Evolutionary conservation across 2,329 filamentous ascomycete species (phyloP), one percentile per base, ranked within the genome.

Genomic region (Passalora sequoiae): DNA sequence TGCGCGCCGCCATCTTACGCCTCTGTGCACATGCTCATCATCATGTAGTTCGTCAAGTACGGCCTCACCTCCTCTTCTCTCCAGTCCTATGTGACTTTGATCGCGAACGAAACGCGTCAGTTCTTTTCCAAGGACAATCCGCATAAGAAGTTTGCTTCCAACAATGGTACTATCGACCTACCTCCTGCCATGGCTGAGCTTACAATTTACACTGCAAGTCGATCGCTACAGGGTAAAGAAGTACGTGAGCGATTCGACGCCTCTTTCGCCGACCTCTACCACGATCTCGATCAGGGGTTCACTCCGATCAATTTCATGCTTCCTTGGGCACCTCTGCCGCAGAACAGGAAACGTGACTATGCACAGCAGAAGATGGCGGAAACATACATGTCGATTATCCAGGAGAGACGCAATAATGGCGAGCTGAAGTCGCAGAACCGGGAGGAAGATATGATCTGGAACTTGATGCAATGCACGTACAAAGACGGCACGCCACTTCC

Each of bases 231-330:
- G 69, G 88, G 88, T 53, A 81, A 83, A 61, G 86, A 89, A 64
- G 84, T 94, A 46, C 85, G 88, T 54, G 79, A 76, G 62, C 81
- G 78, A 60, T 91, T 94, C 60, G 84, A 94, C 67, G 81, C 82
- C 46, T 80, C 78, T 10, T 86, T 94, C 54, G 88, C 88, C 45
- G 75, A 82, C 47, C 76, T 94, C 40, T 94, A 92, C 72, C 86
- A 92, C 69, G 83, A 94, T 60, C 79, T 94, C 46, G 88, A 94
- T 63, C 88, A 88, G 80, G 88, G 88, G 15, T 94, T 94, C 69
- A 84, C 80, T 38, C 83, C 88, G 8, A 79, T 94, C 71, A 94
- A 94, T 72, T 94, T 94, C 67, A 85, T 86, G 76, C 75, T 94
- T 43, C 85, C 88, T 57, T 94, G 87, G 86, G 83, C 83, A 19